Base-by-base conservation (phyloP, 116 monocot genomes). In the Posidonia oceanica region DNA sequence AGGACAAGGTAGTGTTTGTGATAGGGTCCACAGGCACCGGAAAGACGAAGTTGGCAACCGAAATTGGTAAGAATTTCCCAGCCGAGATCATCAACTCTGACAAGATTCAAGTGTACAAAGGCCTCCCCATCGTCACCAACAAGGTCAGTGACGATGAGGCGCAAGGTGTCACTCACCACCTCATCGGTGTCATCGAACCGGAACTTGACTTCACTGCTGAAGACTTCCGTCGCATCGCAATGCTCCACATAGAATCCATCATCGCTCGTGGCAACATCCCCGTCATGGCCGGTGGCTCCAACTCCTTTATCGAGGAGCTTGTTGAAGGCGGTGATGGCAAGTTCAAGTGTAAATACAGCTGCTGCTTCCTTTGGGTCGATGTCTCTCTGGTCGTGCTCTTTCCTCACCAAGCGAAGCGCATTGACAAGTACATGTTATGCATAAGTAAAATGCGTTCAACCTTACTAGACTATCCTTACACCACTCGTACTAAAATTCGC, bases 21-120 rank as follows among this genome's bases (percentile, higher is more conserved):
- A 76, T 88, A 40, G 88, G 88, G 13, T 75, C 81, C 2, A 79
- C 88, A 0, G 88, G 84, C 36, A 77, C 84, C 36, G 88, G 88
- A 2, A 88, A 88, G 59, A 82, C 88, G 5, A 75, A 69, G 67
- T 77, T 88, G 13, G 72, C 82, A 68, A 68, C 84, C 52, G 77
- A 72, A 61, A 65, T 88, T 3, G 88, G 82, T 61, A 8, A 10
- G 37, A 66, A 36, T 36, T 80, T 84, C 70, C 14, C 20, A 21
- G 84, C 79, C n/a, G 88, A 87, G 64, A 60, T 87, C n/a, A 36
- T 87, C 42, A 87, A 87, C 70, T 83, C 81, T 38, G 87, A 87
- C 76, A 87, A 87, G 60, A 87, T 87, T 54, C 87, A 87, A 52
- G 83, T 87, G 36, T 81, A 83, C 71, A 71, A 57, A 39, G 87